Percentiles rank a stretch among this genome's conserved stretches.
Evolutionary conservation across 2,329 filamentous ascomycete genomes (phyloP).

Genomic region (Colletotrichum sojae): DNA sequence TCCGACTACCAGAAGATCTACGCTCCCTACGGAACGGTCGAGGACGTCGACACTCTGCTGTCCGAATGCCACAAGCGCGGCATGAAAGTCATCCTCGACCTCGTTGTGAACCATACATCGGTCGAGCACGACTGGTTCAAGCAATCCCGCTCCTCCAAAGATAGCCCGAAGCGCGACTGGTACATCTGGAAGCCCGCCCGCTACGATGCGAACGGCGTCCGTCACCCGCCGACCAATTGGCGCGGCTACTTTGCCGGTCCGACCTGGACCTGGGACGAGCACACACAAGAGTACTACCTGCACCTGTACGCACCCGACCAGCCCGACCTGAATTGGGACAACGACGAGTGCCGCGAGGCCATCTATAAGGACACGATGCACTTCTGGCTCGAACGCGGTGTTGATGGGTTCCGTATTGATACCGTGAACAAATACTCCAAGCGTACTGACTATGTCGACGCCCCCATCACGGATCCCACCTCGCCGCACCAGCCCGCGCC

Average conservation of each 20-base stretch:
- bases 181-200: constrained; percentile 76
- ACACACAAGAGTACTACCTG: constrained; percentile 67
- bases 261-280: constrained; percentile 69
- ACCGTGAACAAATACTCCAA: constrained; percentile 79
- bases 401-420: constrained; percentile 77
- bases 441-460: constrained; percentile 68
- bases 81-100: constrained; percentile 79
- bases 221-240: constrained; percentile 73
- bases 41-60: constrained; percentile 77
- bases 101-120: constrained; percentile 80
- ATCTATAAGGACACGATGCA: constrained; percentile 77
- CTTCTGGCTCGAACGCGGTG: constrained; percentile 81
- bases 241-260: constrained; percentile 60
- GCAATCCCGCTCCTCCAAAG: constrained; percentile 64
- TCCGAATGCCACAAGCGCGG: constrained; percentile 69
- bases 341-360: constrained; percentile 73
- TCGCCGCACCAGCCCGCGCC: constrained; percentile 59
- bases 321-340: constrained; percentile 85
- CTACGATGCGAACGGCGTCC: constrained; percentile 66
- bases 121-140: constrained; percentile 71
- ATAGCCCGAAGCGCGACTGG: constrained; percentile 70
- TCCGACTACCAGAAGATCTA: constrained; percentile 78
- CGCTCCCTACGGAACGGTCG: constrained; percentile 75
- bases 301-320: constrained; percentile 78
- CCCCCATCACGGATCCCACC: constrained; percentile 57